These are phyloP conservation scores for Suillus brevipes DNA, from an alignment of 768 basidiomycete genomes.

Conservation along the genomic window DNA sequence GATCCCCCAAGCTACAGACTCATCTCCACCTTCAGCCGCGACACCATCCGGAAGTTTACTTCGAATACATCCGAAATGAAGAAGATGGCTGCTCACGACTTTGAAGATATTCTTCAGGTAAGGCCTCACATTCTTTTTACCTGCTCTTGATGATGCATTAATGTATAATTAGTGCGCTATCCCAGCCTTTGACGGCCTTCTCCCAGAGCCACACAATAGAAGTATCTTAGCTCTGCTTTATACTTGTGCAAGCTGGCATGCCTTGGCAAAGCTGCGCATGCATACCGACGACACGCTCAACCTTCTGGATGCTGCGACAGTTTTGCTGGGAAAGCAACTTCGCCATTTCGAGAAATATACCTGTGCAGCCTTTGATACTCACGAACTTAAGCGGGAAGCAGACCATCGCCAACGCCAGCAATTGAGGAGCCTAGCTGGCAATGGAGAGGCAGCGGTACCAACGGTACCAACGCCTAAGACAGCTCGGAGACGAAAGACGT, in stretches of 20 bases:
- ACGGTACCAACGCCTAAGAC: neutral
- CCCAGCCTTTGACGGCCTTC: conserved; percentile 11
- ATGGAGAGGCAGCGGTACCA: neutral
- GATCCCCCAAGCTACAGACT: conserved; percentile 19
- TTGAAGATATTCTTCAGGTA: conserved; percentile 37
- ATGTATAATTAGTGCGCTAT: conserved; percentile 9
- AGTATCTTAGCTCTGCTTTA: conserved; percentile 18
- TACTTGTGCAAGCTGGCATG: conserved; percentile 17
- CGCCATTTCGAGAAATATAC: conserved; percentile 23
- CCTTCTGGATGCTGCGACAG: conserved; percentile 15
- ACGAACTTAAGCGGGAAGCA: conserved; percentile 15
- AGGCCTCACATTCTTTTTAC: neutral
- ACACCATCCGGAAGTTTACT: conserved; percentile 25
- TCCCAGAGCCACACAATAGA: conserved; percentile 14
- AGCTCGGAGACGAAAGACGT: conserved; percentile 7
- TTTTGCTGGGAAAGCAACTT: conserved; percentile 19
- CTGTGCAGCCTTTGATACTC: conserved; percentile 23
- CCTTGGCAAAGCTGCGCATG: conserved; percentile 30
- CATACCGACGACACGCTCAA: conserved; percentile 28
- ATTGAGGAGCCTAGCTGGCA: neutral
- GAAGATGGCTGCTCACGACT: conserved; percentile 29
- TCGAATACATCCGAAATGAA: conserved; percentile 22
- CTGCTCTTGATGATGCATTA: neutral
- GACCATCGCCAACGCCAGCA: neutral
- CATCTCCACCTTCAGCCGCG: conserved; percentile 25